These are phyloP conservation scores for Brassica cretica DNA, from an alignment of 345 rosid species.

Conservation along the genomic window DNA sequence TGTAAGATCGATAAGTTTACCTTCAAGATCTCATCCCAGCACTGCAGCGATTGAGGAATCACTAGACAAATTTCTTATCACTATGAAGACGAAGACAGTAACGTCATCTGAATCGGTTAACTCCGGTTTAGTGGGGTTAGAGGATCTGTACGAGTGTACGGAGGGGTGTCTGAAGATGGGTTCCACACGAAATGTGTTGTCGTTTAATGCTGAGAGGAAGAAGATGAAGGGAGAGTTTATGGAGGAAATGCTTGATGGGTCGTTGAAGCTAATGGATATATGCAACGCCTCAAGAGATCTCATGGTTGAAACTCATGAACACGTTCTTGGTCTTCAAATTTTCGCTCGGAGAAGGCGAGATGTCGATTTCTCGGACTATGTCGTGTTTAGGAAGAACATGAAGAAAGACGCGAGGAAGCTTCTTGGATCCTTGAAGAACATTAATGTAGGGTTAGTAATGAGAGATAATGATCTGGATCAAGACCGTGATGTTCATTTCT, in stretches of 20 bases:
- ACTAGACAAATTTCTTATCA: conserved; percentile 46
- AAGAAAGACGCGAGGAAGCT: conserved; percentile 57
- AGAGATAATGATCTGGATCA: conserved; percentile 10
- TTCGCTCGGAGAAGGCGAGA: conserved; percentile 50
- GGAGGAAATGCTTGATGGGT: conserved; percentile 59
- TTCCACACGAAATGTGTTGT: conserved; percentile 50
- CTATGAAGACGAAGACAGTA: conserved; percentile 37
- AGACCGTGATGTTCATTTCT: conserved; percentile 42
- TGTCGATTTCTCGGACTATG: conserved; percentile 32
- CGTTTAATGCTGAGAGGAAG: conserved; percentile 18
- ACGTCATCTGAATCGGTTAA: conserved; percentile 47
- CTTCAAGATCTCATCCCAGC: conserved; percentile 74
- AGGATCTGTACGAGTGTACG: conserved; percentile 46
- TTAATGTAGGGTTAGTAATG: conserved; percentile 39
- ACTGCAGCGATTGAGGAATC: conserved; percentile 54
- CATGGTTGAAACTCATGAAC: conserved; percentile 52
- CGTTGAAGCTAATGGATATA: conserved; percentile 57
- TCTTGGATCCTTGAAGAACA: conserved; percentile 49
- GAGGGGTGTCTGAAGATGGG: conserved; percentile 62
- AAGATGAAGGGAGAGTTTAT: conserved; percentile 40
- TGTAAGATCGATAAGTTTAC: conserved; percentile 61
- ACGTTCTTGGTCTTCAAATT: conserved; percentile 54
- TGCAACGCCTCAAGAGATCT: conserved; percentile 63
- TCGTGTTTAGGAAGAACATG: conserved; percentile 54
- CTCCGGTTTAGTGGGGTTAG: conserved; percentile 45